phyloP scores from a whole-genome alignment of 192 early-diverging fungal genomes.

The Podila verticillata region DNA sequence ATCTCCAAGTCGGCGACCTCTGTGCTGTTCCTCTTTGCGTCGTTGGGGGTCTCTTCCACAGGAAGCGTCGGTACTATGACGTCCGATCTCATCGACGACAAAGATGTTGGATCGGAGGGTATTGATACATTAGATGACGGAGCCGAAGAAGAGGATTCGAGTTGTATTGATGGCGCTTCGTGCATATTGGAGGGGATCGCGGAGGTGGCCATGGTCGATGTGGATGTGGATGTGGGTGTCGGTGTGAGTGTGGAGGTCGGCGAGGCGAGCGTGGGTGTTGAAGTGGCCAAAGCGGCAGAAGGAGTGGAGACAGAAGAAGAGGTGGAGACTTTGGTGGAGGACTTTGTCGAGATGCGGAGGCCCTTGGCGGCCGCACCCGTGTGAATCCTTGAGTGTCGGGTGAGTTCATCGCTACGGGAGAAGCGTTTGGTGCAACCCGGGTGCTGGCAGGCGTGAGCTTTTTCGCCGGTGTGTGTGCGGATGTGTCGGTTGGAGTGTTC shows the following conservation, averaged over 20 bases:
- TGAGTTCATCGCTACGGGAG: slow-evolving; percentile 70
- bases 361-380: slow-evolving; percentile 35
- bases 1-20: neutral
- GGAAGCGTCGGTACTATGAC: neutral
- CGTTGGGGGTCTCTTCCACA: neutral
- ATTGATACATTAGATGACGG: neutral
- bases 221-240: neutral
- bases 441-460: slow-evolving; percentile 79
- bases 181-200: neutral
- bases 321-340: slow-evolving; percentile 1
- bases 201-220: neutral
- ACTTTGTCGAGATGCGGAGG: neutral
- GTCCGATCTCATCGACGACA: neutral
- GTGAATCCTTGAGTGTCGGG: slow-evolving; percentile 74
- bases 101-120: neutral
- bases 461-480: slow-evolving; percentile 88
- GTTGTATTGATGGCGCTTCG: neutral
- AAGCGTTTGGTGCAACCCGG: slow-evolving; percentile 75
- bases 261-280: neutral
- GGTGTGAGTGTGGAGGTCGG: neutral
- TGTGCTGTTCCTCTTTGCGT: no score
- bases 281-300: neutral
- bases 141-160: neutral
- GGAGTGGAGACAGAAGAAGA: slow-evolving; percentile 2
- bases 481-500: slow-evolving; percentile 88